phyloP scores from a whole-genome alignment of 768 basidiomycete genomes.

The Boletus fagicola region DNA sequence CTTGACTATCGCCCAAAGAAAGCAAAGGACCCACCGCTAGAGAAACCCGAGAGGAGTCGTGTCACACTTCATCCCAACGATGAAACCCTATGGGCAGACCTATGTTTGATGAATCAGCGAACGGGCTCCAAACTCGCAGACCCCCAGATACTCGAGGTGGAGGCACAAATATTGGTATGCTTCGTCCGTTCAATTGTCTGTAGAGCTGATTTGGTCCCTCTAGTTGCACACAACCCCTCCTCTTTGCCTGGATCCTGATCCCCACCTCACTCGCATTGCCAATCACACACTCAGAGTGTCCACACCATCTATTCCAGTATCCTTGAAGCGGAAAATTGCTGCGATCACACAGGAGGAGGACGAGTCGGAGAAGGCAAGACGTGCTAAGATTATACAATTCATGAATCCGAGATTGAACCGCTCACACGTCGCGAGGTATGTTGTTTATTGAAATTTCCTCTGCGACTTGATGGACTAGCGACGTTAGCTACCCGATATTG shows the following conservation, averaged over 20 bases:
- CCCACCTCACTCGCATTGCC: conserved; percentile 70
- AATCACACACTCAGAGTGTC: conserved; percentile 74
- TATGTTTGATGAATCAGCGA: conserved; percentile 66
- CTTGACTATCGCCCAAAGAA: conserved; percentile 69
- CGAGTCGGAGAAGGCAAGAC: conserved; percentile 69
- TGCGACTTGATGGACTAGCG: conserved; percentile 2
- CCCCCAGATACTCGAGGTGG: conserved; percentile 66
- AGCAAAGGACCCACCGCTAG: conserved; percentile 54
- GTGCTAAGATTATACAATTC: conserved; percentile 73
- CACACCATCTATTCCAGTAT: conserved; percentile 66
- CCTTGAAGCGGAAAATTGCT: conserved; percentile 75
- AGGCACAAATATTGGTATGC: conserved; percentile 70
- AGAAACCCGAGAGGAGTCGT: conserved; percentile 61
- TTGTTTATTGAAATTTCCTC: conserved; percentile 5
- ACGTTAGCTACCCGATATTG: conserved; percentile 54
- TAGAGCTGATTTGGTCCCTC: conserved; percentile 9
- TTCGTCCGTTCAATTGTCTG: neutral
- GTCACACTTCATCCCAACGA: conserved; percentile 75
- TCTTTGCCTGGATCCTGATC: conserved; percentile 77
- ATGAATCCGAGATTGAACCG: conserved; percentile 63
- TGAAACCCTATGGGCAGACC: conserved; percentile 78
- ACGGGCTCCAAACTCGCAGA: conserved; percentile 64
- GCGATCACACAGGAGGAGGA: conserved; percentile 72
- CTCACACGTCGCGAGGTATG: conserved; percentile 50
- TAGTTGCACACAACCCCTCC: conserved; percentile 75